These are phyloP conservation scores for Fusarium bulbicola DNA, from an alignment of 2,329 filamentous ascomycete species.

Conservation along the genomic window DNA sequence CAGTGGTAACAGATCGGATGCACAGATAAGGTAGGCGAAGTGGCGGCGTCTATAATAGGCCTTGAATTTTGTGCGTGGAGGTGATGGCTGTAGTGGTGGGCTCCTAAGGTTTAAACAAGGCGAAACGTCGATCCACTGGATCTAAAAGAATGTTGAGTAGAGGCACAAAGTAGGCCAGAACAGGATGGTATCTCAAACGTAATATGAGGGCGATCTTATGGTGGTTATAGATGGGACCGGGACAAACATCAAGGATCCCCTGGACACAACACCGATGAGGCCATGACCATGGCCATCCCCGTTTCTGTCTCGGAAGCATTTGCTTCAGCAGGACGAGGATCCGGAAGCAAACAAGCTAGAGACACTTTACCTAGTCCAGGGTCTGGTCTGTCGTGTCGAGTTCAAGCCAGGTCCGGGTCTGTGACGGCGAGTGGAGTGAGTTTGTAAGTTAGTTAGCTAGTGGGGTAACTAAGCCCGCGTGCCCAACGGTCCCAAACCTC, in stretches of 20 bases:
- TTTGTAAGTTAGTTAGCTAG: constrained; percentile 20
- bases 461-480: constrained; percentile 22
- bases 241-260: constrained; percentile 22
- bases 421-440: constrained; percentile 34
- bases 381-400: constrained; percentile 27
- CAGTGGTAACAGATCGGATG: neutral
- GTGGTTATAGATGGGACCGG: constrained; percentile 27
- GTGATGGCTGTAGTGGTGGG: constrained; percentile 15
- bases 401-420: constrained; percentile 38
- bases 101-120: constrained; percentile 13
- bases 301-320: constrained; percentile 33
- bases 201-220: constrained; percentile 18
- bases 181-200: constrained; percentile 3
- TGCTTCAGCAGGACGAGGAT: constrained; percentile 35
- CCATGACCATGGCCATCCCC: constrained; percentile 25
- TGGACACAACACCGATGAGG: constrained; percentile 27
- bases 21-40: constrained; percentile 4
- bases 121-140: constrained; percentile 14
- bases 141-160: constrained; percentile 7
- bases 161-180: neutral
- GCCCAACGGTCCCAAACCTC: constrained; percentile 29
- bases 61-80: constrained; percentile 1
- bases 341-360: constrained; percentile 29
- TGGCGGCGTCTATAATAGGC: constrained; percentile 19
- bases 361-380: constrained; percentile 32